Conservation (phyloP, 2,329 filamentous ascomycete genomes). For the Dactylella cylindrospora region DNA sequence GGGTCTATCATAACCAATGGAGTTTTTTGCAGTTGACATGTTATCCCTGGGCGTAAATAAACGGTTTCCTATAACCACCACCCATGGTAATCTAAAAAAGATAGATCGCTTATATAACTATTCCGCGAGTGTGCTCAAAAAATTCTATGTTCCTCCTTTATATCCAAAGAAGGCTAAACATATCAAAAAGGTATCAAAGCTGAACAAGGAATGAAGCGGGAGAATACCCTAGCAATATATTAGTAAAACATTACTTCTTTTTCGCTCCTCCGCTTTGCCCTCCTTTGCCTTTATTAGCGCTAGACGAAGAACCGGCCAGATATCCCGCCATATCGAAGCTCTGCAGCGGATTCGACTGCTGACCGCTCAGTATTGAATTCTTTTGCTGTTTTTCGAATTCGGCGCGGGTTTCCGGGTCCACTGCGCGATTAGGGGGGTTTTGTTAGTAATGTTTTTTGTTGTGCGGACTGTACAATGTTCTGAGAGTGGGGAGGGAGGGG, state of each 20-base stretch:
- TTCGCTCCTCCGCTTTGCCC: conserved; percentile 28
- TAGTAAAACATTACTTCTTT: conserved; percentile 10
- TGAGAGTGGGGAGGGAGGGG: neutral
- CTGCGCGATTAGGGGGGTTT: conserved; percentile 56
- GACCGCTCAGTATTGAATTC: conserved; percentile 57
- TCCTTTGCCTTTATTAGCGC: too few species aligned
- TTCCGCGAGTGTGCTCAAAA: neutral
- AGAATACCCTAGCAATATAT: too few species aligned
- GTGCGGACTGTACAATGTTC: too few species aligned
- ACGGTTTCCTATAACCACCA: too few species aligned
- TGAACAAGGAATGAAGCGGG: too few species aligned
- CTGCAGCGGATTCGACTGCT: conserved; percentile 55
- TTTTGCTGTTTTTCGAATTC: conserved; percentile 92
- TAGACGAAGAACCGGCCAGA: conserved; percentile 58
- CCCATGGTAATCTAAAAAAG: too few species aligned
- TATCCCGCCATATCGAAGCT: conserved; percentile 67
- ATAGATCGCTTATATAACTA: neutral
- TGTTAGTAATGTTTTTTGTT: conserved; percentile 38
- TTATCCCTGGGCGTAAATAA: too few species aligned
- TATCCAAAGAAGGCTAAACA: neutral
- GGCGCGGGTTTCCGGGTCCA: conserved; percentile 93
- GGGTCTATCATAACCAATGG: too few species aligned
- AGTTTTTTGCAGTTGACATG: too few species aligned
- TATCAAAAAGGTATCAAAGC: too few species aligned
- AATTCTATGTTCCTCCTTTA: conserved; percentile 4